These are phyloP conservation scores for Morella rubra DNA, from an alignment of 306 rosid genomes.

Conservation along the genomic window DNA sequence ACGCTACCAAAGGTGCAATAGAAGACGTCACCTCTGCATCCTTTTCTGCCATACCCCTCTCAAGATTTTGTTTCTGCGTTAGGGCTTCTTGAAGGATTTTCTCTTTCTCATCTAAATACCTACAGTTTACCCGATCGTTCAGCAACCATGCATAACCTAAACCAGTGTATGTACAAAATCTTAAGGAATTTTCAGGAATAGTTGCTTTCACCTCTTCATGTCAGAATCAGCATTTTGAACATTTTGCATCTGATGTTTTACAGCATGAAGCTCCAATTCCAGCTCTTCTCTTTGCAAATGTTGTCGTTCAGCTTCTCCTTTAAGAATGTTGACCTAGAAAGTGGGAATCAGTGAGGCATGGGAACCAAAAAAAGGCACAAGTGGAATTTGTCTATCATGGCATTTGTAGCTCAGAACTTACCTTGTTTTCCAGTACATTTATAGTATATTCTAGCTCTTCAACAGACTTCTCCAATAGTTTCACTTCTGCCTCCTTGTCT, in stretches of 20 bases:
- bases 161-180: conserved; percentile 10
- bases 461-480: conserved; percentile 84
- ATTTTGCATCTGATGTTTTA: conserved; percentile 72
- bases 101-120: conserved; percentile 67
- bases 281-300: conserved; percentile 83
- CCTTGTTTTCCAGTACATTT: conserved; percentile 82
- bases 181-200: conserved; percentile 16
- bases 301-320: conserved; percentile 87
- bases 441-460: conserved; percentile 82
- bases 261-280: conserved; percentile 69
- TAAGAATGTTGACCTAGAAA: conserved; percentile 75
- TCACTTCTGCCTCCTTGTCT: conserved; percentile 79
- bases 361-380: conserved; percentile 1
- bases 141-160: background rate
- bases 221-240: conserved; percentile 72
- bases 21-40: conserved; percentile 61
- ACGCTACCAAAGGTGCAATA: conserved; percentile 4
- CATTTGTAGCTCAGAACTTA: conserved; percentile 22
- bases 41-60: conserved; percentile 64
- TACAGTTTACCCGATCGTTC: conserved; percentile 15
- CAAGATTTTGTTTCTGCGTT: conserved; percentile 42
- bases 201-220: conserved; percentile 58
- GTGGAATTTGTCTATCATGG: conserved; percentile 2
- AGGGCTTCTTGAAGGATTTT: conserved; percentile 58
- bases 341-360: conserved; percentile 13